phyloP scores from a whole-genome alignment of 495 filamentous ascomycete species.

The Neurospora africana region DNA sequence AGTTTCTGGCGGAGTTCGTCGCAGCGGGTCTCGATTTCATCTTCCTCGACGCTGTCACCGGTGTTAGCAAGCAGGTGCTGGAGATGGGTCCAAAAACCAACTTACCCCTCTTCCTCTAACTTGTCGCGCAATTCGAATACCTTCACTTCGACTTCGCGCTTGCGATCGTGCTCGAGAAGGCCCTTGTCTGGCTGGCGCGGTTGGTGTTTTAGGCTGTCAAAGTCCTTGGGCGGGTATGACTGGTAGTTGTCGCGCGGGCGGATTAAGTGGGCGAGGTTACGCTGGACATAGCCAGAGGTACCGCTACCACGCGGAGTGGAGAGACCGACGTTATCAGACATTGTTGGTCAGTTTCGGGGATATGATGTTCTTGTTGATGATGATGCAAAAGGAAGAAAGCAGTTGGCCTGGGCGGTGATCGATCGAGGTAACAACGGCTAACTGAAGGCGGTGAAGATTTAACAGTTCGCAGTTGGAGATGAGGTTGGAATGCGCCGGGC shows the following conservation, averaged over 20 bases:
- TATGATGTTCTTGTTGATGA: background rate
- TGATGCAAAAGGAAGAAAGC: background rate
- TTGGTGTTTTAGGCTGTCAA: slow-evolving; percentile 49
- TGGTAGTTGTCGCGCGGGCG: slow-evolving; percentile 57
- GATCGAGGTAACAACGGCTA: background rate
- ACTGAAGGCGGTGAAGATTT: background rate
- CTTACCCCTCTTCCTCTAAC: slow-evolving; percentile 78
- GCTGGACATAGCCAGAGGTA: slow-evolving; percentile 94
- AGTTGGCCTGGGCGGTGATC: background rate
- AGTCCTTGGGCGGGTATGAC: slow-evolving; percentile 48
- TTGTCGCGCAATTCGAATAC: slow-evolving; percentile 83
- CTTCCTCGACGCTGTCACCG: slow-evolving; percentile 52
- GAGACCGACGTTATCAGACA: slow-evolving; percentile 98
- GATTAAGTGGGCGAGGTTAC: slow-evolving; percentile 72
- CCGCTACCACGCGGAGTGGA: slow-evolving; percentile 88
- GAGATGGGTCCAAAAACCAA: background rate
- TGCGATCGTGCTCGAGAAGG: slow-evolving; percentile 87
- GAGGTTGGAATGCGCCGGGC: background rate
- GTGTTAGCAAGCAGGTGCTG: background rate
- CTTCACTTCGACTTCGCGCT: slow-evolving; percentile 79
- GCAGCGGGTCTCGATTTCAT: slow-evolving; percentile 65
- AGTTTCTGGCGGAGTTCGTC: slow-evolving; percentile 54
- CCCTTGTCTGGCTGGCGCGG: slow-evolving; percentile 83
- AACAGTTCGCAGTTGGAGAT: background rate
- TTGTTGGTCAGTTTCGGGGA: slow-evolving; percentile 25